Evolutionary conservation across 176 grass and related monocot species (phyloP).

Genomic region (Carex myosuroides): DNA sequence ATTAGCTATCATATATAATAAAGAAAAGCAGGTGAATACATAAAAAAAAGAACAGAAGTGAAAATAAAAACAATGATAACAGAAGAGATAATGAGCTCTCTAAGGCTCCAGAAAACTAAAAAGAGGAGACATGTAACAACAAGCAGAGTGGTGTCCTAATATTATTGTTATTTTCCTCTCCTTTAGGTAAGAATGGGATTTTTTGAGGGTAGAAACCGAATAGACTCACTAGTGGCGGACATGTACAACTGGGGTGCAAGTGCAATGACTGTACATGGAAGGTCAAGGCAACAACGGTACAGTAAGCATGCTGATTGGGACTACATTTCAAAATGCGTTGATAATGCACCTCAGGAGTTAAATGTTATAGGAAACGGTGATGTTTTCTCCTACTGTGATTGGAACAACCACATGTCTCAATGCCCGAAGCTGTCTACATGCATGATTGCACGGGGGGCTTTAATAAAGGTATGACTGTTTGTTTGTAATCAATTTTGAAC

Average conservation of each 20-base stretch:
- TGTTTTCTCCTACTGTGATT: constrained; percentile 82
- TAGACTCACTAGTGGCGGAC: constrained; percentile 79
- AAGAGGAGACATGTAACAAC: not conserved
- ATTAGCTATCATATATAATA: not conserved
- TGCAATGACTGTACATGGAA: constrained; percentile 85
- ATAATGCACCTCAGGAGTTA: constrained; percentile 62
- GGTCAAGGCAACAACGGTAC: constrained; percentile 89
- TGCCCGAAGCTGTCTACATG: constrained; percentile 52
- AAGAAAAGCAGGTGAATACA: not conserved
- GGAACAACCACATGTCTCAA: constrained; percentile 47
- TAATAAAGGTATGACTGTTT: constrained; percentile 65
- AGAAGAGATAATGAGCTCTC: not conserved
- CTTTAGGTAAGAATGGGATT: constrained; percentile 83
- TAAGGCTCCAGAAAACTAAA: not conserved
- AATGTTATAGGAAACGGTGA: constrained; percentile 93
- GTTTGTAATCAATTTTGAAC: not conserved
- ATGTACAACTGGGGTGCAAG: constrained; percentile 68
- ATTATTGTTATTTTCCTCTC: constrained; percentile 2
- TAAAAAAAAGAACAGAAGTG: not conserved
- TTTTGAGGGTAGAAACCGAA: constrained; percentile 92
- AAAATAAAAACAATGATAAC: not conserved
- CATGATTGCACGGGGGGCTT: constrained; percentile 88
- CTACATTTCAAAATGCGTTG: constrained; percentile 79
- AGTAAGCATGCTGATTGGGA: constrained; percentile 96
- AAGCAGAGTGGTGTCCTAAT: not conserved